These are phyloP conservation scores for Cystoderma amianthinum DNA, from an alignment of 768 basidiomycete species.

Conservation along the genomic window DNA sequence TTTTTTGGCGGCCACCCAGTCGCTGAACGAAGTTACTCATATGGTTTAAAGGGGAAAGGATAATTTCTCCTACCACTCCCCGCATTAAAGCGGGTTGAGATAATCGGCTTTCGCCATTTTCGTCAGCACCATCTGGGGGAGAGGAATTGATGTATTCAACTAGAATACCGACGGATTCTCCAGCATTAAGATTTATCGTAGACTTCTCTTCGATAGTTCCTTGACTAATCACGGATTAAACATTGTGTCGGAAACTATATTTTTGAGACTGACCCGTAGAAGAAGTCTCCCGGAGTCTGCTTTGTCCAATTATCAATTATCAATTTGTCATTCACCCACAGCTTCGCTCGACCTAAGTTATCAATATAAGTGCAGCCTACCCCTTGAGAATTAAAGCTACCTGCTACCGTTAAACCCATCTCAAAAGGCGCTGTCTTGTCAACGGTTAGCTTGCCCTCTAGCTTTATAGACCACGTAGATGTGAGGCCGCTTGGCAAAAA, in stretches of 20 bases:
- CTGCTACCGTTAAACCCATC: slow-evolving; percentile 57
- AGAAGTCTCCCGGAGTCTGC: slow-evolving; percentile 62
- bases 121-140: slow-evolving; percentile 36
- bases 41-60: background rate
- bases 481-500: slow-evolving; percentile 53
- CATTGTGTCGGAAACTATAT: background rate
- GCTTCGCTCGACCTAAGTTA: slow-evolving; percentile 49
- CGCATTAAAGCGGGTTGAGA: slow-evolving; percentile 66
- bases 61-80: slow-evolving; percentile 44
- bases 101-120: slow-evolving; percentile 30
- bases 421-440: slow-evolving; percentile 45
- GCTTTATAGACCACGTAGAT: slow-evolving; percentile 46
- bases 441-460: slow-evolving; percentile 45
- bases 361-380: background rate
- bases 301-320: slow-evolving; percentile 69
- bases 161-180: slow-evolving; percentile 39
- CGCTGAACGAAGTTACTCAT: slow-evolving; percentile 22
- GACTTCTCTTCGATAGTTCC: slow-evolving; percentile 63
- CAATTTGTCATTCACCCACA: slow-evolving; percentile 53
- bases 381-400: slow-evolving; percentile 14
- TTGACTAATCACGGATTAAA: slow-evolving; percentile 26
- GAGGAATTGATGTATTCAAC: slow-evolving; percentile 64
- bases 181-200: slow-evolving; percentile 34
- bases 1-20: slow-evolving; percentile 61
- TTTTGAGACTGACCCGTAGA: slow-evolving; percentile 44